Evolutionary conservation across 2,329 filamentous ascomycete genomes (phyloP), one percentile per base, ranked within the genome.

Genomic region (Hymenoscyphus scutula): DNA sequence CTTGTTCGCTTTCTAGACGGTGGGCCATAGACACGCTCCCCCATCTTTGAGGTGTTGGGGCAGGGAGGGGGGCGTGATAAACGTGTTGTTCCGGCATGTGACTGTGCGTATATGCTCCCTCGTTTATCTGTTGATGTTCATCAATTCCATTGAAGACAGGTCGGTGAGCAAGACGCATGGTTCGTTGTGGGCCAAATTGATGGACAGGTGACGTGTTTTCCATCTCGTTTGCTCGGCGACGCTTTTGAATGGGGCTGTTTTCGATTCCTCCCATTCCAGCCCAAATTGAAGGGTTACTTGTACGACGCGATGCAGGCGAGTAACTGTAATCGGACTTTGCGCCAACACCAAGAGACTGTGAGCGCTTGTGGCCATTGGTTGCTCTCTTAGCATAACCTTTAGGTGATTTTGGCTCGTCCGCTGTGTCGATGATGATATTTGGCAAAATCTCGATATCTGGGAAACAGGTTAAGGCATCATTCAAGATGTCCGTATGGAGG

Each of bases 401-500:
- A 1, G 72, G 68, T 1, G 71, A 69, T 45, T 72, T 71, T 1
- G 70, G 64, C 53, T 72, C 69, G 0, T 59, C 56, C 25, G 30
- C 13, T 37, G 73, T 68, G 25, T 74, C 70, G 2, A 70, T 66
- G 7, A 67, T 60, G 38, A 75, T 74, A 34, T 77, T 76, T 0
- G 76, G 76, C 10, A 78, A 68, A 53, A 78, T 72, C 60, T 78
- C 76, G 48, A 78, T 74, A 59, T 78, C 76, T 0, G 76, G 76
- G 60, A 78, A 77, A 41, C 70, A 72, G 4, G 73, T 68, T 54
- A 75, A 68, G 2, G 69, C 65, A 48, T 76, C 74, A n/a, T 70
- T 61, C 17, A 75, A 64, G 27, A 77, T 74, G 54, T 74, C 73
- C 7, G 67, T 67, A 38, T 77, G 73, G 2, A 78, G 70, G 15